phyloP scores from a whole-genome alignment of 352 stramenopile species.

The Aphanomyces astaci region DNA sequence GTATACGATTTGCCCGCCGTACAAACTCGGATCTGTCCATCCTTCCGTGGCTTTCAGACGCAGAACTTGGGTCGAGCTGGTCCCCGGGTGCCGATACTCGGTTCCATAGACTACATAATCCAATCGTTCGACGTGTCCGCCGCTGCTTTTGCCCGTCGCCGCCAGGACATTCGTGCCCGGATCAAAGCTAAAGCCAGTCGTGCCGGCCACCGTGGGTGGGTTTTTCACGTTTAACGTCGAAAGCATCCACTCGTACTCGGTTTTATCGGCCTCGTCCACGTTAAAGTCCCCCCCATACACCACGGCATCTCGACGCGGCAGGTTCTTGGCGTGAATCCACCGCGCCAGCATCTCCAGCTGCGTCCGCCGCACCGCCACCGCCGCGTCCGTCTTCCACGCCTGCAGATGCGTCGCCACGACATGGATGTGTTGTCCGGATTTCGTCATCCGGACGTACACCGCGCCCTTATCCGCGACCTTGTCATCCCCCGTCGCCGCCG shows the following conservation, averaged over 20 bases:
- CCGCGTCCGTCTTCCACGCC: slow-evolving; percentile 48
- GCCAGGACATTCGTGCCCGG: slow-evolving; percentile 48
- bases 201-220: slow-evolving; percentile 28
- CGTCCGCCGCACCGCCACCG: slow-evolving; percentile 32
- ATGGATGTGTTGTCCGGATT: slow-evolving; percentile 35
- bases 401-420: slow-evolving; percentile 60
- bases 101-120: slow-evolving; percentile 51
- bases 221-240: slow-evolving; percentile 33
- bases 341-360: slow-evolving; percentile 40
- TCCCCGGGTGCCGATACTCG: slow-evolving; percentile 31
- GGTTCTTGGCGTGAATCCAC: slow-evolving; percentile 42
- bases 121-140: slow-evolving; percentile 44
- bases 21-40: neutral
- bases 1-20: slow-evolving; percentile 34
- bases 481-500: slow-evolving; percentile 45
- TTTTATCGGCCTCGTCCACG: slow-evolving; percentile 35
- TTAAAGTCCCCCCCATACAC: slow-evolving; percentile 58
- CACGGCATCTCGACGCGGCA: slow-evolving; percentile 41
- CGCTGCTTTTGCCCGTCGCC: slow-evolving; percentile 49
- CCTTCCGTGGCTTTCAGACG: slow-evolving; percentile 36
- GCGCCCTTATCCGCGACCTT: slow-evolving; percentile 56
- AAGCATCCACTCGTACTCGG: slow-evolving; percentile 51
- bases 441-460: slow-evolving; percentile 47
- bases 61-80: slow-evolving; percentile 34
- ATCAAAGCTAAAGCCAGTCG: slow-evolving; percentile 52